phyloP scores from a whole-genome alignment of 2,329 filamentous ascomycete genomes.

The Phaeosphaeria sp. region DNA sequence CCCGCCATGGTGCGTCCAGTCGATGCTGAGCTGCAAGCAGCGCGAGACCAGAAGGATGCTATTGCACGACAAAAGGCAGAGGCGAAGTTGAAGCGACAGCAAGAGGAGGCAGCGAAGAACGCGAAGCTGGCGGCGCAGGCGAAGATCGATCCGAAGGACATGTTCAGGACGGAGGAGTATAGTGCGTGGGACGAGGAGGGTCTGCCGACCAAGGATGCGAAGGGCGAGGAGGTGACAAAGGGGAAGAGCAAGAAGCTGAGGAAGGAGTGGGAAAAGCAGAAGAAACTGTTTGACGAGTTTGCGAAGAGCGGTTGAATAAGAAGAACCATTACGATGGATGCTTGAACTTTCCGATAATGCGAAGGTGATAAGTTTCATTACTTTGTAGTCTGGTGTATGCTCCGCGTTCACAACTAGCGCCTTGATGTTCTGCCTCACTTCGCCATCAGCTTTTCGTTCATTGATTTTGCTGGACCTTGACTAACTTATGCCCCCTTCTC shows the following conservation, averaged over 20 bases:
- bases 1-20: conserved; percentile 77
- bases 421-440: too few species aligned
- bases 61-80: conserved; percentile 52
- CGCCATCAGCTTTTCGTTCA: too few species aligned
- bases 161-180: conserved; percentile 69
- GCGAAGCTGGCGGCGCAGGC: conserved; percentile 63
- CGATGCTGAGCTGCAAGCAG: conserved; percentile 62
- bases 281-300: conserved; percentile 73
- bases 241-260: conserved; percentile 78
- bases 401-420: too few species aligned
- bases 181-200: conserved; percentile 84
- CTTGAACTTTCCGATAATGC: too few species aligned
- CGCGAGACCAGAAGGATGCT: conserved; percentile 62
- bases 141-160: conserved; percentile 63
- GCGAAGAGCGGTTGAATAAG: conserved; percentile 15
- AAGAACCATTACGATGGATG: too few species aligned
- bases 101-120: conserved; percentile 64
- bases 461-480: too few species aligned
- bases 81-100: conserved; percentile 61
- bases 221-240: conserved; percentile 83
- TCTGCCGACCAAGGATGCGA: conserved; percentile 76
- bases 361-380: too few species aligned
- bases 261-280: conserved; percentile 91
- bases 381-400: neutral
- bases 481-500: too few species aligned